Conservation (phyloP, 2,329 filamentous ascomycete genomes). For the Clathrospora elynae region DNA sequence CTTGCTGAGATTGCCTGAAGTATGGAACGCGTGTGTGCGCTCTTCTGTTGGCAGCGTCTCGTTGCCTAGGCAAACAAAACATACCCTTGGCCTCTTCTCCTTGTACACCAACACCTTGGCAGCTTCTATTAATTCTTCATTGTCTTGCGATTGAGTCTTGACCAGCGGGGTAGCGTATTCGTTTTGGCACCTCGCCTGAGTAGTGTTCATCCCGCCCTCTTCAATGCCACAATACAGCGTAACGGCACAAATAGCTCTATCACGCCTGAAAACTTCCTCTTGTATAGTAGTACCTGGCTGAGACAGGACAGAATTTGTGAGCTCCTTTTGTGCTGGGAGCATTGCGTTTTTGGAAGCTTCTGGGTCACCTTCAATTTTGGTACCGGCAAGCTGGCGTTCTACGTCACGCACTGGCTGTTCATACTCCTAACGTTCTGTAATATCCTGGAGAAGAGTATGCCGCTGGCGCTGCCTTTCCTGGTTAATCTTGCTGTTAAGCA, state of each 20-base stretch:
- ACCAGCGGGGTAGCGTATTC: background rate
- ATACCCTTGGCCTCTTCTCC: constrained; percentile 16
- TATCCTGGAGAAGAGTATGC: too few species aligned
- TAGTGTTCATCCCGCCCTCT: constrained; percentile 1
- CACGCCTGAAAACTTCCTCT: background rate
- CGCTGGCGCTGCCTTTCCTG: too few species aligned
- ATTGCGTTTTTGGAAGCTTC: constrained; percentile 3
- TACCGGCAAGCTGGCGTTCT: constrained; percentile 20
- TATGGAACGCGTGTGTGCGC: constrained; percentile 10
- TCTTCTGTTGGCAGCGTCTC: constrained; percentile 7
- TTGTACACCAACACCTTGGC: constrained; percentile 17
- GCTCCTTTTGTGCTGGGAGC: constrained; percentile 8
- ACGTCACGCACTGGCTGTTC: constrained; percentile 18
- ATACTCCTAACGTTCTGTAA: too few species aligned
- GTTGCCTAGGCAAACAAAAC: constrained; percentile 9
- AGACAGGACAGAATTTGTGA: background rate
- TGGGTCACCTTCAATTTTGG: constrained; percentile 3
- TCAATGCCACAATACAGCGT: background rate
- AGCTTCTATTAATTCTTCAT: constrained; percentile 13
- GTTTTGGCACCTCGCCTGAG: too few species aligned
- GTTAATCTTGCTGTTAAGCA: too few species aligned
- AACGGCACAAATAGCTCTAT: constrained; percentile 1
- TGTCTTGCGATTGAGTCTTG: background rate
- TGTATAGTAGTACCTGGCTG: background rate
- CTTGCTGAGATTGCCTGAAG: constrained; percentile 13